Conservation (phyloP, 176 grass and related monocot genomes). For the Tillandsia leiboldiana region DNA sequence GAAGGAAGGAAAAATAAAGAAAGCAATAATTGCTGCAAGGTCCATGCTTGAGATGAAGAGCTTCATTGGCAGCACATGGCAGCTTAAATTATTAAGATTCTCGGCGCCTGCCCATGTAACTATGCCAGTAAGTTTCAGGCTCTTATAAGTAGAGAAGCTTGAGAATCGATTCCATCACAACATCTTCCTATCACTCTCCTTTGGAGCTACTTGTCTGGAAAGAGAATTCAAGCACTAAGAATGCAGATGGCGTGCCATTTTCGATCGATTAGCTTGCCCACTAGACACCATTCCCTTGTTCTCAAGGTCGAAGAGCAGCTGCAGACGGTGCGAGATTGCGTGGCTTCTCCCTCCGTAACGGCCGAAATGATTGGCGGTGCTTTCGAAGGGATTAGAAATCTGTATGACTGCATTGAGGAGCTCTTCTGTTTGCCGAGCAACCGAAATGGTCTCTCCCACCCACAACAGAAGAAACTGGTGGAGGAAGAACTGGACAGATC, state of each 20-base stretch:
- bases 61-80: neutral
- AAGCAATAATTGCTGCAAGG: neutral
- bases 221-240: neutral
- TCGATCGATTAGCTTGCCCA: neutral
- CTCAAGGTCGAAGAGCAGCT: neutral
- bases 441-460: neutral
- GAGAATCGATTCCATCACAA: neutral
- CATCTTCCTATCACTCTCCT: neutral
- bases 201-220: neutral
- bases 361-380: conserved; percentile 1
- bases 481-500: conserved; percentile 21
- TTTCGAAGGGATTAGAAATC: conserved; percentile 7
- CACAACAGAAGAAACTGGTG: conserved; percentile 11
- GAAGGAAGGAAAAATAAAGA: neutral
- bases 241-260: neutral
- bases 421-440: conserved; percentile 9
- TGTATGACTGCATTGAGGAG: conserved; percentile 16
- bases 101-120: neutral
- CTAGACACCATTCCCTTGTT: neutral
- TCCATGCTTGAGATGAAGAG: neutral
- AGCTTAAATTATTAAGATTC: neutral
- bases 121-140: neutral
- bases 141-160: conserved; percentile 2
- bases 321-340: neutral
- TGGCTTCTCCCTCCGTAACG: conserved; percentile 7